These are phyloP conservation scores for Plasmodium ovale DNA, from an alignment of 169 alveolate genomes.

Conservation along the genomic window DNA sequence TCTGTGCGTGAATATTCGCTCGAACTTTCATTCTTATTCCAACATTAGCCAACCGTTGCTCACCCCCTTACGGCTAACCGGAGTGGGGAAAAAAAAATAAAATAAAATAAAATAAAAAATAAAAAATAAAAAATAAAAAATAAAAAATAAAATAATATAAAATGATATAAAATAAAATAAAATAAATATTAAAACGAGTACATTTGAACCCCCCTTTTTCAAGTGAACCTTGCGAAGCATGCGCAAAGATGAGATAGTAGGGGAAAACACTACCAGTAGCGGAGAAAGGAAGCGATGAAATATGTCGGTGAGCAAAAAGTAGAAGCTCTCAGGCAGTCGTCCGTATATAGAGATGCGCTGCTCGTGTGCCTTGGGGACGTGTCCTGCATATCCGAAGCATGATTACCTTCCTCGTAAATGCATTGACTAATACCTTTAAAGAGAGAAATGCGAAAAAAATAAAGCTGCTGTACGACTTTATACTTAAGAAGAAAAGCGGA, in stretches of 20 bases:
- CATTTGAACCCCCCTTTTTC: not conserved
- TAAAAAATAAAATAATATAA: not conserved
- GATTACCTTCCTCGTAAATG: slow-evolving; percentile 8
- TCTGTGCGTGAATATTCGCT: too few species aligned
- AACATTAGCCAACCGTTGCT: too few species aligned
- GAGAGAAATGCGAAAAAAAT: slow-evolving; percentile 21
- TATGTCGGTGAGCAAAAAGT: too few species aligned
- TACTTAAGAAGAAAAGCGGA: not conserved
- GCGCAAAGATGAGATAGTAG: not conserved
- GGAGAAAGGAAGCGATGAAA: not conserved
- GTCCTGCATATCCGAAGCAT: too few species aligned
- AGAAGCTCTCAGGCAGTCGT: too few species aligned
- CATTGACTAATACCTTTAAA: slow-evolving; percentile 11
- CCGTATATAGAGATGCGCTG: too few species aligned
- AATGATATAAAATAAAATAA: not conserved
- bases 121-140: not conserved
- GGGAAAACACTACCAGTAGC: too few species aligned
- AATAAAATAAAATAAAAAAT: not conserved
- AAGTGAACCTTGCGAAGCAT: too few species aligned
- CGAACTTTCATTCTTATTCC: too few species aligned
- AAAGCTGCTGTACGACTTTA: slow-evolving; percentile 11
- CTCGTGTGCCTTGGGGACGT: too few species aligned
- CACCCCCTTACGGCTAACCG: not conserved
- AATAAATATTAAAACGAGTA: not conserved
- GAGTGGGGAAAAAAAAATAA: not conserved